Evolutionary conservation across 2,329 filamentous ascomycete species (phyloP).

Genomic region (Zymoseptoria pseudotritici): DNA sequence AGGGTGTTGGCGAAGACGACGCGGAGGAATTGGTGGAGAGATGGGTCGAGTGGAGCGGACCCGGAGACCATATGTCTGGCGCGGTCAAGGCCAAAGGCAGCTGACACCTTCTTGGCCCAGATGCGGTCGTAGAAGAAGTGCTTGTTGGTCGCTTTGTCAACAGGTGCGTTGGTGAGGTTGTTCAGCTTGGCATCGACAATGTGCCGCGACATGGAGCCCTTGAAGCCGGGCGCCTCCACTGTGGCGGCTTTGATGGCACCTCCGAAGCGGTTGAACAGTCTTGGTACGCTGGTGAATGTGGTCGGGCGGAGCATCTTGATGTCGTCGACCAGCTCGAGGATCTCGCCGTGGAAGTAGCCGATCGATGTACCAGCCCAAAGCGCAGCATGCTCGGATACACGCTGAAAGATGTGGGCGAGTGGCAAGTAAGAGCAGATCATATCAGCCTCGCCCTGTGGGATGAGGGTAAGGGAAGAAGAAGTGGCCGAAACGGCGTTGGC

Average conservation of each 20-base stretch:
- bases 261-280: conserved; percentile 86
- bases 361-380: conserved; percentile 66
- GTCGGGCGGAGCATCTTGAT: conserved; percentile 80
- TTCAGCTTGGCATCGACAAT: conserved; percentile 74
- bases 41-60: conserved; percentile 82
- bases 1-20: conserved; percentile 74
- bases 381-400: conserved; percentile 69
- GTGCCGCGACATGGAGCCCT: conserved; percentile 71
- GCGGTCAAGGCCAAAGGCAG: conserved; percentile 73
- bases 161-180: conserved; percentile 57
- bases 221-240: conserved; percentile 69
- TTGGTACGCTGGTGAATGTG: conserved; percentile 78
- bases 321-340: conserved; percentile 79
- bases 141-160: conserved; percentile 67
- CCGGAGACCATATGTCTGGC: conserved; percentile 72
- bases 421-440: conserved; percentile 80
- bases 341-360: conserved; percentile 92
- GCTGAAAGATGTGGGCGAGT: conserved; percentile 87
- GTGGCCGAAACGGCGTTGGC: conserved; percentile 69
- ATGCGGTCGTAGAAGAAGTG: conserved; percentile 77
- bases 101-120: conserved; percentile 80
- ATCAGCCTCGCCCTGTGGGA: conserved; percentile 50
- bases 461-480: conserved; percentile 51
- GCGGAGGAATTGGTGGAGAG: conserved; percentile 80
- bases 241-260: conserved; percentile 73